A percentile compares a stretch with the other conserved stretches of the same genome.
These are phyloP conservation scores for Trametes cinnabarina DNA, from an alignment of 768 basidiomycete genomes.

Conservation along the genomic window DNA sequence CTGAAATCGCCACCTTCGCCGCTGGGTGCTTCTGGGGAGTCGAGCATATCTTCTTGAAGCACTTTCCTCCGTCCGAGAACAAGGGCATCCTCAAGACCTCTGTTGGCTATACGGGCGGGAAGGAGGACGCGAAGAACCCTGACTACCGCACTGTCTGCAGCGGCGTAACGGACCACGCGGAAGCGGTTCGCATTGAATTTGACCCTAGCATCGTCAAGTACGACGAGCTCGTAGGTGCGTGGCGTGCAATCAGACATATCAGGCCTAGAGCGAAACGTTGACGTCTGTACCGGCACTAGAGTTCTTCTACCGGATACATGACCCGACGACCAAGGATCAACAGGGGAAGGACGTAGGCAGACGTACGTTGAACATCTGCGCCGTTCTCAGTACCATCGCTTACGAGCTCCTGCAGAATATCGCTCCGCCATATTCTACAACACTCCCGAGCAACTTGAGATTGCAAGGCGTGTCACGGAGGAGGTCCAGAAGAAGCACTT, in stretches of 20 bases:
- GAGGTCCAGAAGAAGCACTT: conserved; percentile 87
- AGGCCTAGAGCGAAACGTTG: neutral
- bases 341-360: conserved; percentile 79
- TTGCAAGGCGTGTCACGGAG: conserved; percentile 73
- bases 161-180: conserved; percentile 85
- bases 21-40: conserved; percentile 85
- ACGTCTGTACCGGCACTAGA: conserved; percentile 41
- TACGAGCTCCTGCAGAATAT: conserved; percentile 57
- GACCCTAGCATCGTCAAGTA: conserved; percentile 77
- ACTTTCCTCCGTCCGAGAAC: conserved; percentile 66
- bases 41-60: conserved; percentile 80
- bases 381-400: neutral
- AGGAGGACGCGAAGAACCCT: conserved; percentile 51
- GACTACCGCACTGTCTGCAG: conserved; percentile 74
- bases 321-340: conserved; percentile 78
- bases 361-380: conserved; percentile 55
- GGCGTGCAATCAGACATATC: too few relatives aligned
- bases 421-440: conserved; percentile 89
- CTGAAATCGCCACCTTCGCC: conserved; percentile 49
- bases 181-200: conserved; percentile 83
- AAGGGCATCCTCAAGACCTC: conserved; percentile 73
- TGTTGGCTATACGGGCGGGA: conserved; percentile 82
- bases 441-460: conserved; percentile 64
- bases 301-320: conserved; percentile 94
- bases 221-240: conserved; percentile 81